Base-by-base conservation (phyloP, 768 basidiomycete genomes). In the Kwoniella sp. region DNA sequence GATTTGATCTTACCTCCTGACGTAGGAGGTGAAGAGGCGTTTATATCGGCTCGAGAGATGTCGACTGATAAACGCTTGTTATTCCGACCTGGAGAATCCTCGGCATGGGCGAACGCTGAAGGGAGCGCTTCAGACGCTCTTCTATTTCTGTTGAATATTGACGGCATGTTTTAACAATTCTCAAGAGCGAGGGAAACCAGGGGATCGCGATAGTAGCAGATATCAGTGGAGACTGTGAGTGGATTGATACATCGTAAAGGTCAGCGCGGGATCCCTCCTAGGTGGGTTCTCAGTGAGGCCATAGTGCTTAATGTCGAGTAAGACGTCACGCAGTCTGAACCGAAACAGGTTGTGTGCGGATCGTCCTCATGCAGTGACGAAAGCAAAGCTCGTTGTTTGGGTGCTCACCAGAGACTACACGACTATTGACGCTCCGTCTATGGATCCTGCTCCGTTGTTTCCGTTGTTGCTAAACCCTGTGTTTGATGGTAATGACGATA, bases 131-230 rank as follows among this genome's bases (percentile, higher is more conserved):
- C 74, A 48, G 72, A 76, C 3, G 58, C 59, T 25, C 74, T 59
- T 8, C 74, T 63, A 58, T 61, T n/a, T 37, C 61, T 64, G 31
- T 68, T 61, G 38, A 75, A 75, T 22, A 75, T 50, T 37, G 73
- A 75, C 17, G 73, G 73, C 73, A 75, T 75, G 4, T 9, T 51
- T 23, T 28, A 4, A 26, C 4, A 23, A 12, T 51, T 20, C 4
- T 20, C 41, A 37, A 37, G 13, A 7, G 41, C 11, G 41, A 45
- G 11, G 11, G 41, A 45, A 37, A 37, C n/a, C n/a, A n/a, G n/a
- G n/a, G n/a, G n/a, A n/a, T n/a, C n/a, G n/a, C n/a, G n/a, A n/a
- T n/a, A n/a, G n/a, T n/a, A n/a, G n/a, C n/a, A n/a, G n/a, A n/a
- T n/a, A n/a, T n/a, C n/a, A n/a, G n/a, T n/a, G n/a, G n/a, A n/a